Evolutionary conservation across 2,329 filamentous ascomycete genomes (phyloP), one percentile per base, ranked within the genome.

Genomic region (Diaporthe aspalathi): DNA sequence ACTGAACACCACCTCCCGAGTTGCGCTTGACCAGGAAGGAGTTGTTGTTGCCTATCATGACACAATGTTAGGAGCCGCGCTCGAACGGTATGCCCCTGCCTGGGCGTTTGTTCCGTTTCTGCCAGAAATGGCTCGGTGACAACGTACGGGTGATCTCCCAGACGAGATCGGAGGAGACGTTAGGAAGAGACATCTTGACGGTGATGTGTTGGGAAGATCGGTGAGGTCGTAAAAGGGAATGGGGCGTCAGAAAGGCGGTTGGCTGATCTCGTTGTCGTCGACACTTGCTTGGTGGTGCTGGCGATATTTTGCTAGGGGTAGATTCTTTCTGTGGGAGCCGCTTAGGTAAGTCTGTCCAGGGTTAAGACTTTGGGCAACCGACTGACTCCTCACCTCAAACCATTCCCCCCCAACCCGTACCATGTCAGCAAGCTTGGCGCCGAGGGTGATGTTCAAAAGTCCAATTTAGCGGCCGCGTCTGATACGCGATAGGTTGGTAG

Each of bases 111-210:
- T 35, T 38, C 35, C 12, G 11, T 38, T n/a, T 52, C 32, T 70
- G 43, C 66, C 43, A 60, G 32, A 20, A n/a, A 16, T 32, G 27
- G 29, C 22, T 40, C 49, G 24, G 50, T 73, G 73, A 73, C 76
- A 24, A 94, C 94, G 85, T 91, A 98, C 95, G 94, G 89, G 92
- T 91, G 84, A 97, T 87, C 90, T 95, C 92, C 95, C 95, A 98
- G 89, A 97, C 87, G 80, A 98, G 89, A 87, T 98, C 95, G 82
- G 91, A 86, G 84, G 94, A 97, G 82, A 97, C 88, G 88, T 94
- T 94, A 80, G 91, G 84, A 78, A 89, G 87, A 80, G 82, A 81
- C 87, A 90, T 89, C 84, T 84, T 90, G 88, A 80, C 80, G 77
- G 79, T 73, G 56, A 54, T 75, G 56, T 67, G 60, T 49, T 52